These are phyloP conservation scores for Fusarium humuli DNA, from an alignment of 2,329 filamentous ascomycete species.

Conservation along the genomic window DNA sequence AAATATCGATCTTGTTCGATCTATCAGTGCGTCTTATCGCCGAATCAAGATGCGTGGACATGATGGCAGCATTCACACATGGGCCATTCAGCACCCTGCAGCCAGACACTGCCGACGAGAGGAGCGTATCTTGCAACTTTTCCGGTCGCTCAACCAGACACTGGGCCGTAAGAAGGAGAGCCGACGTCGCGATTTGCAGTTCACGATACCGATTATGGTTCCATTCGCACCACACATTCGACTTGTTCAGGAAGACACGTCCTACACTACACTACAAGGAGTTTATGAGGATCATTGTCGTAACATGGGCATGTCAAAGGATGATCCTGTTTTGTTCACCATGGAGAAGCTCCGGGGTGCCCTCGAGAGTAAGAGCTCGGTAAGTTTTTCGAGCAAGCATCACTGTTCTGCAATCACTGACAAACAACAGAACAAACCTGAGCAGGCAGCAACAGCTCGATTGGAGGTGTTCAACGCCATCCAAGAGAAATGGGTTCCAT, in stretches of 20 bases:
- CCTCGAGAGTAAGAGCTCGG: conserved; percentile 72
- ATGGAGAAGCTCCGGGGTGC: conserved; percentile 92
- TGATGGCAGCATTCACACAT: conserved; percentile 96
- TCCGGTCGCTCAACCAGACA: conserved; percentile 96
- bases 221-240: conserved; percentile 94
- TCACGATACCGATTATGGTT: conserved; percentile 95
- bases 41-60: conserved; percentile 96
- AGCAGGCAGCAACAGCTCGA: conserved; percentile 77
- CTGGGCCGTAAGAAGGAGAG: conserved; percentile 94
- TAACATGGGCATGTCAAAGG: conserved; percentile 86
- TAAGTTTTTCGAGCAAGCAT: conserved; percentile 54
- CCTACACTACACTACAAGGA: conserved; percentile 92
- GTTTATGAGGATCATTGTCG: conserved; percentile 98
- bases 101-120: conserved; percentile 92
- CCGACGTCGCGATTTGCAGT: conserved; percentile 90
- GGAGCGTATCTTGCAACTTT: conserved; percentile 94
- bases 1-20: conserved; percentile 91
- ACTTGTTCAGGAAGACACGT: conserved; percentile 94
- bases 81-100: conserved; percentile 95
- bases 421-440: conserved; percentile 68
- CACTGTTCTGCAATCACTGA: conserved; percentile 20
- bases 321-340: conserved; percentile 93
- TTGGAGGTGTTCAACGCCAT: conserved; percentile 96
- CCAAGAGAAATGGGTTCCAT: conserved; percentile 91
- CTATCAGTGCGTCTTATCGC: conserved; percentile 90